Evolutionary conservation across 2,329 filamentous ascomycete genomes (phyloP).

Genomic region (Clarireedia homoeocarpa): DNA sequence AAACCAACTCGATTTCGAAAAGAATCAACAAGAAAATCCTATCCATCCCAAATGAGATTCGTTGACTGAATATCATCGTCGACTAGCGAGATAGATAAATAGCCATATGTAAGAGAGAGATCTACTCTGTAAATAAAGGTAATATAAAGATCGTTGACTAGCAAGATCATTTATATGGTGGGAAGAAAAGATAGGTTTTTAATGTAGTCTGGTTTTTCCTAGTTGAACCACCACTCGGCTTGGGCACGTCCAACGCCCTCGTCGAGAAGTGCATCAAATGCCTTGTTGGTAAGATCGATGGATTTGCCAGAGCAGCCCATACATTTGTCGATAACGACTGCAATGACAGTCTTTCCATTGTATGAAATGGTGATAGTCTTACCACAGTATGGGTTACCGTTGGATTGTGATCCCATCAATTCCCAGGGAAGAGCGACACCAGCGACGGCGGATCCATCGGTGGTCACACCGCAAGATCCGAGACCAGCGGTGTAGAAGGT

Average conservation of each 20-base stretch:
- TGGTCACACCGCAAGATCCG: slow-evolving; percentile 59
- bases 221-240: slow-evolving; percentile 41
- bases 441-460: slow-evolving; percentile 45
- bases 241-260: slow-evolving; percentile 37
- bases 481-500: slow-evolving; percentile 68
- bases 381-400: slow-evolving; percentile 64
- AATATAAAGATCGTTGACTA: slow-evolving; percentile 5
- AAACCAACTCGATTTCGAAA: not conserved
- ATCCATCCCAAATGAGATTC: not conserved
- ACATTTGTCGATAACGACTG: slow-evolving; percentile 67
- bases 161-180: not conserved
- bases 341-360: slow-evolving; percentile 47
- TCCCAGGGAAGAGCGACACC: slow-evolving; percentile 61
- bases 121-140: slow-evolving; percentile 21
- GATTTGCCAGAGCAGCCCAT: slow-evolving; percentile 50
- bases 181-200: not conserved
- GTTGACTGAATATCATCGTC: slow-evolving; percentile 10
- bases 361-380: slow-evolving; percentile 62
- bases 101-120: slow-evolving; percentile 27
- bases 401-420: slow-evolving; percentile 57
- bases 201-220: not conserved
- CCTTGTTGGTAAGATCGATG: slow-evolving; percentile 49
- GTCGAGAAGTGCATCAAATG: slow-evolving; percentile 35
- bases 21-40: not conserved
- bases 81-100: slow-evolving; percentile 35